phyloP scores from a whole-genome alignment of 805 yeast species.

The Candida loeiensis region DNA sequence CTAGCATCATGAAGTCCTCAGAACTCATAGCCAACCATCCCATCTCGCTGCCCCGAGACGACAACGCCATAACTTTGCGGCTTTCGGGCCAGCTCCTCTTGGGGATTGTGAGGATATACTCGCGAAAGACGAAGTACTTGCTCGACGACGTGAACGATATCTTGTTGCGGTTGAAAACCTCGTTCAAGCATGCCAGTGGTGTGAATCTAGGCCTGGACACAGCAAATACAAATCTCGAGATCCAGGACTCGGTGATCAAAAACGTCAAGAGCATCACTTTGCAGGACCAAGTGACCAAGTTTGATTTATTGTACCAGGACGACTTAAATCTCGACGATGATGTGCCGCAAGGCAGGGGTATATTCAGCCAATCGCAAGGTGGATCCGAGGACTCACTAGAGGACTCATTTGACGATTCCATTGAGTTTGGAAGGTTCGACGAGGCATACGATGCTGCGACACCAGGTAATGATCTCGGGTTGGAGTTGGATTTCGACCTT shows the following conservation, averaged over 20 bases:
- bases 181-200: constrained; percentile 48
- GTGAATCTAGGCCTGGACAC: constrained; percentile 30
- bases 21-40: constrained; percentile 50
- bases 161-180: constrained; percentile 62
- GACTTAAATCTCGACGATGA: constrained; percentile 40
- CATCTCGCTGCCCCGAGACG: constrained; percentile 27
- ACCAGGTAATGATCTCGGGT: constrained; percentile 16
- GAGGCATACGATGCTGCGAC: constrained; percentile 27
- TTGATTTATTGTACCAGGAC: constrained; percentile 67
- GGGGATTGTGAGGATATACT: constrained; percentile 84
- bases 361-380: constrained; percentile 21
- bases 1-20: constrained; percentile 60
- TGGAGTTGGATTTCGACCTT: constrained; percentile 44
- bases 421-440: constrained; percentile 62
- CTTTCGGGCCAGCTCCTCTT: constrained; percentile 81
- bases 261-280: constrained; percentile 59
- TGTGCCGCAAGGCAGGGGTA: constrained; percentile 9
- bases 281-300: constrained; percentile 74
- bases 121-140: constrained; percentile 77
- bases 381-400: constrained; percentile 26
- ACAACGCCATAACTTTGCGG: constrained; percentile 66
- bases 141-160: constrained; percentile 82
- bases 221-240: constrained; percentile 42
- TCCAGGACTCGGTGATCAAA: constrained; percentile 56
- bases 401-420: constrained; percentile 49